Evolutionary conservation across 164 flowering plant genomes (phyloP).

Genomic region (Chimonanthus salicifolius): DNA sequence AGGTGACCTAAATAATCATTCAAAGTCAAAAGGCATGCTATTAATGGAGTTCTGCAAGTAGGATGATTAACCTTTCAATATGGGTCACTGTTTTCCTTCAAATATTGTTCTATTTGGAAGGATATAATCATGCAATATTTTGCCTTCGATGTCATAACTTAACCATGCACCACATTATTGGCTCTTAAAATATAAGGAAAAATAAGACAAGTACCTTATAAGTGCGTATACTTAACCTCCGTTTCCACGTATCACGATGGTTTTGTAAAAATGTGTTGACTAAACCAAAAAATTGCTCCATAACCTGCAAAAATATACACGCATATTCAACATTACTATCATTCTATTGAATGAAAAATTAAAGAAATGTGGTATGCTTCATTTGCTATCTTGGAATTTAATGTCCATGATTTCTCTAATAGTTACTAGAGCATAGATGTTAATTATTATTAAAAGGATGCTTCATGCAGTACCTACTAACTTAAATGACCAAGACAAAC

Average conservation of each 20-base stretch:
- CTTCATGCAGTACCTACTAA: background rate
- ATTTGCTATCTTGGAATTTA: background rate
- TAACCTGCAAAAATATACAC: slow-evolving; percentile 56
- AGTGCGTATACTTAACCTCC: slow-evolving; percentile 83
- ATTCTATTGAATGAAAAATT: background rate
- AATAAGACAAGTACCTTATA: slow-evolving; percentile 63
- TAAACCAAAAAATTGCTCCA: slow-evolving; percentile 96
- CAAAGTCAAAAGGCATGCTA: no score
- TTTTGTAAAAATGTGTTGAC: slow-evolving; percentile 86
- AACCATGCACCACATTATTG: background rate
- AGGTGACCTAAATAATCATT: no score
- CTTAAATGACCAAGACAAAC: background rate
- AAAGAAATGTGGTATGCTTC: background rate
- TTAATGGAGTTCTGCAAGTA: background rate
- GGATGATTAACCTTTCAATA: background rate
- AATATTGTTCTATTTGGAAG: background rate
- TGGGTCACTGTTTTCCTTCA: background rate
- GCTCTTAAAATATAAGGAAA: background rate
- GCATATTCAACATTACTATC: slow-evolving; percentile 1
- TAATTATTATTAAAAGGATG: no score
- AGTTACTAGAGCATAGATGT: background rate
- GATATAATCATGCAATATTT: no score
- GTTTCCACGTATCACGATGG: slow-evolving; percentile 75
- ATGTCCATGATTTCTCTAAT: background rate
- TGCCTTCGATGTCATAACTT: no score